Percentiles rank a stretch among this genome's conserved stretches.
These are phyloP conservation scores for Fusarium solani-melongenae DNA, from an alignment of 2,329 filamentous ascomycete genomes.

Conservation along the genomic window DNA sequence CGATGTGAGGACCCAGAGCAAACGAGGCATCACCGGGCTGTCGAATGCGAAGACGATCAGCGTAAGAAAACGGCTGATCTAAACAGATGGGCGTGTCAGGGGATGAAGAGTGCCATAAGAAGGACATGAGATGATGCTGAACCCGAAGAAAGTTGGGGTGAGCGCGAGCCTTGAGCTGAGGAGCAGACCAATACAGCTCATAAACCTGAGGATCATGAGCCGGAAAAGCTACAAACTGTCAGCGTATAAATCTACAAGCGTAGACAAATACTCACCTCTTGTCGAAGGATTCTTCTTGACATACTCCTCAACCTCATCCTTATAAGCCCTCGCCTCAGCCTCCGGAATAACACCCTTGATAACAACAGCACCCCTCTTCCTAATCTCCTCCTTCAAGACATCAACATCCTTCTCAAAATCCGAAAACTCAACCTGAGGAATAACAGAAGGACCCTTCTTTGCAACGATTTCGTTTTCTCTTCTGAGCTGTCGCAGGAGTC, in stretches of 20 bases:
- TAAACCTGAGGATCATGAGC: slow-evolving; percentile 75
- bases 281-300: slow-evolving; percentile 71
- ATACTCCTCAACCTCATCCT: slow-evolving; percentile 73
- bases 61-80: slow-evolving; percentile 72
- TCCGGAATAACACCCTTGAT: slow-evolving; percentile 74
- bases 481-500: slow-evolving; percentile 57
- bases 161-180: slow-evolving; percentile 74
- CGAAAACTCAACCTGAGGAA: slow-evolving; percentile 64
- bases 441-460: slow-evolving; percentile 56
- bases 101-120: slow-evolving; percentile 69
- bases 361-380: slow-evolving; percentile 71
- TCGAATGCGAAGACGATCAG: slow-evolving; percentile 77
- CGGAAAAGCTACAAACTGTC: slow-evolving; percentile 66
- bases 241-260: background rate
- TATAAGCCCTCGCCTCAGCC: slow-evolving; percentile 71
- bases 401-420: slow-evolving; percentile 54
- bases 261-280: slow-evolving; percentile 52
- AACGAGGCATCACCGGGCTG: slow-evolving; percentile 77
- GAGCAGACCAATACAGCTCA: slow-evolving; percentile 79
- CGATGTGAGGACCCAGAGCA: slow-evolving; percentile 77
- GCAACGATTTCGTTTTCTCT: slow-evolving; percentile 61
- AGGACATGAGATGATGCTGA: slow-evolving; percentile 70
- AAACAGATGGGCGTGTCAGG: slow-evolving; percentile 59
- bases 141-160: slow-evolving; percentile 72
- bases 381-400: slow-evolving; percentile 60